Base-by-base conservation (phyloP, 2,329 filamentous ascomycete genomes). In the Nigrograna mackinnonii region DNA sequence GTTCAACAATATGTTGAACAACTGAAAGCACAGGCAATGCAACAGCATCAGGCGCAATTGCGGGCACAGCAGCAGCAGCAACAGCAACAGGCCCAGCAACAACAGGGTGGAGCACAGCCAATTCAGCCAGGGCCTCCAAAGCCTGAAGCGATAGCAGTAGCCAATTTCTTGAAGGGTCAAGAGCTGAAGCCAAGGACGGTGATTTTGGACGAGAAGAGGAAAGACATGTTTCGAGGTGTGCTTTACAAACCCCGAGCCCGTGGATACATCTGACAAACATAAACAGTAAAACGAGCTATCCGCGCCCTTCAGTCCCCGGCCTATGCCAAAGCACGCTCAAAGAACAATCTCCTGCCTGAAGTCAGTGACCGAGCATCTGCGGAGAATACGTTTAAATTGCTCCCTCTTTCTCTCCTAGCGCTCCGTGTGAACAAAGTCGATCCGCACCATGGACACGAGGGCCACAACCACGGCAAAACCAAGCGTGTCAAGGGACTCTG, bases 401-500 rank as follows among this genome's bases (percentile, higher is more conserved):
- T 99, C 22, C 94, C 94, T 2, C 82, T 97, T 60, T 96, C 91
- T 22, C 88, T 99, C 70, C 85, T 99, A 51, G 94, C 94, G 11
- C 82, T 99, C 26, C 87, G 94, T 46, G 91, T 99, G 22, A 80
- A 78, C 58, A 96, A 99, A 73, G 72, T 86, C 34, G 89, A 95
- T 57, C 83, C 85, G 9, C 82, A 89, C 55, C 83, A 85, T 42
- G 89, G 86, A 41, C 88, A 94, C 67, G 79, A 86, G 62, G 69
- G 68, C 69, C 79, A 69, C 55, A 72, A 54, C 47, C 73, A 73
- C 42, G 75, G 79, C 55, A 65, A 66, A 40, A 80, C 84, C 51
- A 97, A 96, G 79, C 86, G 91, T 39, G 80, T 94, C 64, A 99
- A 99, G 79, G 94, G 94, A 19, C 83, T 94, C 21, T 99, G 94